phyloP scores from a whole-genome alignment of 257 asterid species.

The Galeopsis tetrahit region DNA sequence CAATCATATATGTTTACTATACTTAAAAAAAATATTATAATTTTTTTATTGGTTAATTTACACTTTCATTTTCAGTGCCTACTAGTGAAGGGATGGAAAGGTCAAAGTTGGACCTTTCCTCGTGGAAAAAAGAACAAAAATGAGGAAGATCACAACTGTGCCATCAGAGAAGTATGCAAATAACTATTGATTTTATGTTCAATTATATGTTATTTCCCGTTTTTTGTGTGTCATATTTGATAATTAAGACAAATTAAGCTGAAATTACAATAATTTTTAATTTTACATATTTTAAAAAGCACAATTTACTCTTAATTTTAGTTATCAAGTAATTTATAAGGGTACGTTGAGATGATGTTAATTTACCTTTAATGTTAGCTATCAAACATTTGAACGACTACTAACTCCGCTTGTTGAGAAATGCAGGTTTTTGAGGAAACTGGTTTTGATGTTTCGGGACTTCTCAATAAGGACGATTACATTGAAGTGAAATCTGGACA shows the following conservation, averaged over 20 bases:
- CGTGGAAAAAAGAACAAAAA: constrained; percentile 92
- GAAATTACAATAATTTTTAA: not conserved
- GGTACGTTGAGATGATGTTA: too few species aligned
- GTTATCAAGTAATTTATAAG: too few species aligned
- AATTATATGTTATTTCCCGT: not conserved
- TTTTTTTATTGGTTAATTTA: not conserved
- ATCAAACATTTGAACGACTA: constrained; percentile 22
- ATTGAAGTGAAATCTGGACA: constrained; percentile 80
- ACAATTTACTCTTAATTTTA: too few species aligned
- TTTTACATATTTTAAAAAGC: too few species aligned
- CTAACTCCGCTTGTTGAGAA: constrained; percentile 33
- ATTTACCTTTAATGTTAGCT: too few species aligned
- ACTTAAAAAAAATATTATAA: constrained; percentile 10
- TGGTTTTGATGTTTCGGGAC: constrained; percentile 79
- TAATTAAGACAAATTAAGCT: not conserved
- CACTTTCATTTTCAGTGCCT: constrained; percentile 55
- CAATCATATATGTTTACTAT: not conserved
- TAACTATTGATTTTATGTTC: not conserved
- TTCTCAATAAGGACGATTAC: constrained; percentile 68
- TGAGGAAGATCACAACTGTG: constrained; percentile 86
- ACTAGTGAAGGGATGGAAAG: constrained; percentile 91
- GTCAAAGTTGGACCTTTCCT: constrained; percentile 92
- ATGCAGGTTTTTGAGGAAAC: constrained; percentile 88
- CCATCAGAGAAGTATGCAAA: constrained; percentile 72
- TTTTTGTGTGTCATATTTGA: not conserved